phyloP scores from a whole-genome alignment of 2,329 filamentous ascomycete genomes.

The Zasmidium angulare region DNA sequence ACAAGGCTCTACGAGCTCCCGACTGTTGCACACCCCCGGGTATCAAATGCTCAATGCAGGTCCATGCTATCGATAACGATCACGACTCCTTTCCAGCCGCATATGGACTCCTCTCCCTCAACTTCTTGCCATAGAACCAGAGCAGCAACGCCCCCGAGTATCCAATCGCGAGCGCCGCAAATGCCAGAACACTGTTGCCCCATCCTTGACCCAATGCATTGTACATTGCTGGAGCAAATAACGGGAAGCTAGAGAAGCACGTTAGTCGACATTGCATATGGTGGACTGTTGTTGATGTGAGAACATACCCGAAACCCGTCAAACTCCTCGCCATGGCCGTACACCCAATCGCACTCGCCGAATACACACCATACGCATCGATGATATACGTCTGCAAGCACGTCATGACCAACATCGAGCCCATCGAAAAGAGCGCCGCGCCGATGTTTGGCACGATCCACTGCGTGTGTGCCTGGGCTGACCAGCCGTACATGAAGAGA shows the following conservation, averaged over 20 bases:
- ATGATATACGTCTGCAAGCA: slow-evolving; percentile 61
- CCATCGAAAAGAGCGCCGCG: slow-evolving; percentile 52
- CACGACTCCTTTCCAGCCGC: slow-evolving; percentile 17
- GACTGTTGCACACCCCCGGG: too few relatives aligned
- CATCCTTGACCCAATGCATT: slow-evolving; percentile 45
- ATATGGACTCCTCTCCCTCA: slow-evolving; percentile 30
- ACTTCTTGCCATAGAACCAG: slow-evolving; percentile 38
- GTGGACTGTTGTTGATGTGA: too few relatives aligned
- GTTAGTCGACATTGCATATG: neutral
- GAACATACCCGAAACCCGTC: slow-evolving; percentile 47
- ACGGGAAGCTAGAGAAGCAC: slow-evolving; percentile 44
- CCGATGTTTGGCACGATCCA: slow-evolving; percentile 63
- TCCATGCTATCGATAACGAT: neutral
- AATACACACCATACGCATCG: slow-evolving; percentile 49
- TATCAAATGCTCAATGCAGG: neutral
- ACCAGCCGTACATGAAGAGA: slow-evolving; percentile 60
- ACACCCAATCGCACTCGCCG: slow-evolving; percentile 51
- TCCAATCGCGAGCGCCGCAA: slow-evolving; percentile 53
- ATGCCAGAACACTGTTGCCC: slow-evolving; percentile 55
- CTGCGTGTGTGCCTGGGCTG: slow-evolving; percentile 48
- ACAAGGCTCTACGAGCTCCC: too few relatives aligned
- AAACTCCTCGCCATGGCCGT: slow-evolving; percentile 56
- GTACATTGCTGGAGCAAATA: slow-evolving; percentile 57
- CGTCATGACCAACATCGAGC: slow-evolving; percentile 54
- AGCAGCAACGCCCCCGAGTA: slow-evolving; percentile 46